phyloP scores from a whole-genome alignment of 495 filamentous ascomycete genomes.

The Penicillium antarcticum region DNA sequence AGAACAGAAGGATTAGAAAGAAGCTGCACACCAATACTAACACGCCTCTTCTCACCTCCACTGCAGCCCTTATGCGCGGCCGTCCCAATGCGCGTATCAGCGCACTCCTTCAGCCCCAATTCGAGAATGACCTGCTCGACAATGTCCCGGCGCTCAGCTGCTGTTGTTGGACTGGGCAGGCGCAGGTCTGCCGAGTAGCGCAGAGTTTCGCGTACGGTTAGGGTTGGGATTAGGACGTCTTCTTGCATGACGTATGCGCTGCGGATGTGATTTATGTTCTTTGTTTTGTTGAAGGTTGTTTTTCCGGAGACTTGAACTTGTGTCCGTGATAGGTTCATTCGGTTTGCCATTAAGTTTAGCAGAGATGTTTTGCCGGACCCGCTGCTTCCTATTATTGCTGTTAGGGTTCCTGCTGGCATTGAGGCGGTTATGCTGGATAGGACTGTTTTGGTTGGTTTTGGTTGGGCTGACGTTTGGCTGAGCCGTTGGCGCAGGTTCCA shows the following conservation, averaged over 20 bases:
- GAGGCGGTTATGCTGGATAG: slow-evolving; percentile 51
- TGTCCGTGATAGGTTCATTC: slow-evolving; percentile 47
- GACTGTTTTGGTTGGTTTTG: slow-evolving; percentile 32
- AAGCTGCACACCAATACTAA: slow-evolving; percentile 71
- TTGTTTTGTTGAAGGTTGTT: slow-evolving; percentile 54
- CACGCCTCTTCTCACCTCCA: slow-evolving; percentile 71
- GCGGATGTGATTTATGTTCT: slow-evolving; percentile 49
- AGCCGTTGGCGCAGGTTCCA: slow-evolving; percentile 14
- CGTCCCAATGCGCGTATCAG: slow-evolving; percentile 66
- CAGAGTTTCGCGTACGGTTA: slow-evolving; percentile 72
- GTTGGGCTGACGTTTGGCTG: slow-evolving; percentile 13
- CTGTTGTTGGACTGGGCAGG: slow-evolving; percentile 56
- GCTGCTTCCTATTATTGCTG: slow-evolving; percentile 70
- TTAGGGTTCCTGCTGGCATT: slow-evolving; percentile 60
- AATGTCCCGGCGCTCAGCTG: slow-evolving; percentile 53
- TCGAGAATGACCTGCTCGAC: slow-evolving; percentile 74
- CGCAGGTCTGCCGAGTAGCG: slow-evolving; percentile 68
- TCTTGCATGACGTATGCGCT: slow-evolving; percentile 77
- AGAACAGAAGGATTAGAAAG: slow-evolving; percentile 71
- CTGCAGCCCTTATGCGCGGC: slow-evolving; percentile 68
- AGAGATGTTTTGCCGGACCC: slow-evolving; percentile 73
- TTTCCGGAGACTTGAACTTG: slow-evolving; percentile 50
- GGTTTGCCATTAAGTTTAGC: slow-evolving; percentile 65
- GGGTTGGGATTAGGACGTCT: slow-evolving; percentile 64
- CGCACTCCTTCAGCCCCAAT: slow-evolving; percentile 70